A percentile compares a stretch with the other conserved stretches of the same genome.
These are phyloP conservation scores for Ascochyta lentis DNA, from an alignment of 2,329 filamentous ascomycete species.

Conservation along the genomic window DNA sequence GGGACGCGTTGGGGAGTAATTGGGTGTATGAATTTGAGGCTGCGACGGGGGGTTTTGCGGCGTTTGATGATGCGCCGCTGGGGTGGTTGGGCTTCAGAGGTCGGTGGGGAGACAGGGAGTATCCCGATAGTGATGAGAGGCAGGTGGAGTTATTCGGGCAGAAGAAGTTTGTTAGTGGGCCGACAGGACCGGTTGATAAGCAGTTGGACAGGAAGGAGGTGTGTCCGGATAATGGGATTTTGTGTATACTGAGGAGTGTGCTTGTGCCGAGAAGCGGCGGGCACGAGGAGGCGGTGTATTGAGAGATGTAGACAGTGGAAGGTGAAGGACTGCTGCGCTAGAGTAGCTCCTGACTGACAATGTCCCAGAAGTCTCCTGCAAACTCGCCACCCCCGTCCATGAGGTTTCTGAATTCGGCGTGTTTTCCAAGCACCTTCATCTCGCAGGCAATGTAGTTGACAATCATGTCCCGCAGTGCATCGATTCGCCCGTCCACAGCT, in stretches of 20 bases:
- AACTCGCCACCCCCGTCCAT: conserved; percentile 39
- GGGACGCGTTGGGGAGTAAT: conserved; percentile 65
- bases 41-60: conserved; percentile 51
- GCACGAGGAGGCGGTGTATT: background rate
- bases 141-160: conserved; percentile 55
- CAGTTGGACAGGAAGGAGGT: conserved; percentile 62
- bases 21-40: conserved; percentile 64
- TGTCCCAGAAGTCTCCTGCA: conserved; percentile 30
- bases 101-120: conserved; percentile 68
- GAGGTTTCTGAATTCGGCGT: conserved; percentile 23
- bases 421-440: conserved; percentile 24
- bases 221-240: conserved; percentile 60
- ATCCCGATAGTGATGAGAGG: conserved; percentile 58
- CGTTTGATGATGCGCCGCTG: conserved; percentile 58
- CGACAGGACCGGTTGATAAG: conserved; percentile 68
- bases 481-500: conserved; percentile 16
- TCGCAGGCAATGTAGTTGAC: conserved; percentile 34
- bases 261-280: conserved; percentile 38
- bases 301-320: background rate
- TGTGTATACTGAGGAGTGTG: conserved; percentile 55
- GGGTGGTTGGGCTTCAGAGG: conserved; percentile 65
- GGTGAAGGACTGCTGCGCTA: background rate
- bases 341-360: background rate
- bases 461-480: conserved; percentile 33
- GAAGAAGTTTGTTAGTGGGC: conserved; percentile 62